Conservation (phyloP, 139 green algal genomes). For the Chlorella sp. region DNA sequence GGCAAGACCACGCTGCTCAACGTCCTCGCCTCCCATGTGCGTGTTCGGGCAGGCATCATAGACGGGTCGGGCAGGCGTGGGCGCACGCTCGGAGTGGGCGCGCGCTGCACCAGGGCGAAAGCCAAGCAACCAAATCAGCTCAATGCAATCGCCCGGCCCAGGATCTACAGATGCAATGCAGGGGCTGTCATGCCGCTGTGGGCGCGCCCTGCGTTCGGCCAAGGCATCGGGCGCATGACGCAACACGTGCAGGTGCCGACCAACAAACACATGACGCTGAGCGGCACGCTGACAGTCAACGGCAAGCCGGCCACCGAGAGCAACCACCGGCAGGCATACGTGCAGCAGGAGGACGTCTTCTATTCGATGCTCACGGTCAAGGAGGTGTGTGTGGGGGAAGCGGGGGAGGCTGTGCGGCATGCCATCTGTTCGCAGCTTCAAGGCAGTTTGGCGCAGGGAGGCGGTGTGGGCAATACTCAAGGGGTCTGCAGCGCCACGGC, state of each 20-base stretch:
- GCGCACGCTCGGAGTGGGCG: too few species aligned
- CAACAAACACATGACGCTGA: slow-evolving; percentile 10
- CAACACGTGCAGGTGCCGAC: neutral
- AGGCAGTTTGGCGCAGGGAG: too few species aligned
- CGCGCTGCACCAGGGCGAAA: too few species aligned
- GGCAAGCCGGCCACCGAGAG: slow-evolving; percentile 11
- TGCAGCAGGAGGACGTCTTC: slow-evolving; percentile 93
- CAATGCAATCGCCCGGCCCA: slow-evolving; percentile 4
- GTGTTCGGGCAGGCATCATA: too few species aligned
- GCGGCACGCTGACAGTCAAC: slow-evolving; percentile 41
- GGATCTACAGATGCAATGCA: neutral
- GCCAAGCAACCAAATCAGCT: too few species aligned
- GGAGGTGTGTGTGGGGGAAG: slow-evolving; percentile 18
- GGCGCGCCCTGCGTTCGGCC: neutral
- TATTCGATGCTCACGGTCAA: slow-evolving; percentile 75
- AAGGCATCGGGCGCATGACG: neutral
- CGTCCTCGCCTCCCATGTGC: slow-evolving; percentile 66
- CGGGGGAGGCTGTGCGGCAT: too few species aligned
- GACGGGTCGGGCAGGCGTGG: too few species aligned
- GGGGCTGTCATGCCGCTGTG: neutral
- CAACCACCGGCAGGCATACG: slow-evolving; percentile 58
- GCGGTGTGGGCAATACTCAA: too few species aligned
- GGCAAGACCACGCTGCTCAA: slow-evolving; percentile 73
- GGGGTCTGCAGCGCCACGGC: too few species aligned
- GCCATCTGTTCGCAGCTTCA: too few species aligned